Percentiles rank a stretch among this genome's conserved stretches.
These are phyloP conservation scores for Petunia hybrid DNA, from an alignment of 305 asterid genomes.

Conservation along the genomic window DNA sequence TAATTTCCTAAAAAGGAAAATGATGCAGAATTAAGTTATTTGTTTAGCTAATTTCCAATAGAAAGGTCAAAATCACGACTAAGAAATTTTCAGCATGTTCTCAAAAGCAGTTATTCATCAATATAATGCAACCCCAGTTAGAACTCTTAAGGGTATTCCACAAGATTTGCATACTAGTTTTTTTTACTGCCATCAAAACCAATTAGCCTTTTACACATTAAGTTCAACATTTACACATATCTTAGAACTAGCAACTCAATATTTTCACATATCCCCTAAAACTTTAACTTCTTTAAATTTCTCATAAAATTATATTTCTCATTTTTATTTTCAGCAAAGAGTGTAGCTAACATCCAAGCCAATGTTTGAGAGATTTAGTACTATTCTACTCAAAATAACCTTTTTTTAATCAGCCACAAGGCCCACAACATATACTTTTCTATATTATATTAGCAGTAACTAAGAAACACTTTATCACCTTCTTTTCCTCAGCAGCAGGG, in stretches of 20 bases:
- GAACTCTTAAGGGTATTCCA: not conserved
- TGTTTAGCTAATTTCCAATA: no score
- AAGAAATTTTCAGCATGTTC: not conserved
- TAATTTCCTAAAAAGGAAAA: not conserved
- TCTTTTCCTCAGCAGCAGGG: conserved; percentile 37
- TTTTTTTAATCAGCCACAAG: not conserved
- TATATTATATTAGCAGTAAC: not conserved
- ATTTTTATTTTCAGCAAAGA: not conserved
- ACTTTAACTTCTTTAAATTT: not conserved
- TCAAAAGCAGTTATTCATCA: not conserved
- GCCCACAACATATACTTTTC: no score
- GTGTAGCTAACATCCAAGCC: not conserved
- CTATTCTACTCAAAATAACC: not conserved
- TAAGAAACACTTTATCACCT: conserved; percentile 18
- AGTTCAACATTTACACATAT: not conserved
- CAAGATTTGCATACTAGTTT: not conserved
- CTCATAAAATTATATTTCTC: not conserved
- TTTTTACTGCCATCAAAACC: not conserved
- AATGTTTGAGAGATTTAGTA: not conserved
- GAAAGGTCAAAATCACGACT: not conserved
- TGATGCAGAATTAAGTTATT: no score
- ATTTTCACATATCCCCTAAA: not conserved
- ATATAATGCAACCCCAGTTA: not conserved
- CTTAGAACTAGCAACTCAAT: not conserved
- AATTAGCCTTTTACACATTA: not conserved